These are phyloP conservation scores for Choanephora cucurbitarum DNA, from an alignment of 371 early-diverging fungal genomes.

Conservation along the genomic window DNA sequence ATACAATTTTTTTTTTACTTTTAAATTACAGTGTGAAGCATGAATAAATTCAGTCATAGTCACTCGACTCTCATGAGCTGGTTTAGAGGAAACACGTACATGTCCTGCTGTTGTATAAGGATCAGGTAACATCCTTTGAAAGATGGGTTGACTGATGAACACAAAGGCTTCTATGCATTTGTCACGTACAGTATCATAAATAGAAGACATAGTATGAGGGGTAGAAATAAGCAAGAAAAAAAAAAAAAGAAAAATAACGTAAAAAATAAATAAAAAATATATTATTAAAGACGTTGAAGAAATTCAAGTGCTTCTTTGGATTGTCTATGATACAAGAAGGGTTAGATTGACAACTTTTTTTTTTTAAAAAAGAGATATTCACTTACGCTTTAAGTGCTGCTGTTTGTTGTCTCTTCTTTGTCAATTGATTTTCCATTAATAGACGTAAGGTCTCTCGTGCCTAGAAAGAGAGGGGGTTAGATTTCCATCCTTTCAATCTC, in stretches of 20 bases:
- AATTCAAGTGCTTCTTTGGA: too few species aligned
- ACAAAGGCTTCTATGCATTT: slow-evolving; percentile 37
- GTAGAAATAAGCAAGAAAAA: too few species aligned
- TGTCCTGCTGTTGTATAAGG: slow-evolving; percentile 48
- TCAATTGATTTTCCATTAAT: slow-evolving; percentile 72
- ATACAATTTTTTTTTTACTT: slow-evolving; percentile 25
- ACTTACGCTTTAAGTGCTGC: slow-evolving; percentile 55
- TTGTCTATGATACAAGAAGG: too few species aligned
- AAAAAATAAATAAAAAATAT: too few species aligned
- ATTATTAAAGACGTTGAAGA: too few species aligned
- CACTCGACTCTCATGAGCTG: slow-evolving; percentile 41
- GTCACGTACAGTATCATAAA: slow-evolving; percentile 12
- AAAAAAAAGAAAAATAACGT: too few species aligned
- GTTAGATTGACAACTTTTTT: too few species aligned
- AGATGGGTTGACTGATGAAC: slow-evolving; percentile 36
- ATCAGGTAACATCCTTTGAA: slow-evolving; percentile 44
- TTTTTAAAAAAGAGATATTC: too few species aligned
- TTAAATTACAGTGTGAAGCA: slow-evolving; percentile 48
- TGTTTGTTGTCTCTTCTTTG: slow-evolving; percentile 53
- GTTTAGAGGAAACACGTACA: slow-evolving; percentile 38
- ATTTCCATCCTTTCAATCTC: too few species aligned
- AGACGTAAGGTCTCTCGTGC: slow-evolving; percentile 72
- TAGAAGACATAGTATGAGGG: neutral
- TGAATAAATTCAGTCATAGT: slow-evolving; percentile 59
- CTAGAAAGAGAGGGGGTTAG: too few species aligned